These are phyloP conservation scores for Lyophyllum atratum DNA, from an alignment of 768 basidiomycete species.

Conservation along the genomic window DNA sequence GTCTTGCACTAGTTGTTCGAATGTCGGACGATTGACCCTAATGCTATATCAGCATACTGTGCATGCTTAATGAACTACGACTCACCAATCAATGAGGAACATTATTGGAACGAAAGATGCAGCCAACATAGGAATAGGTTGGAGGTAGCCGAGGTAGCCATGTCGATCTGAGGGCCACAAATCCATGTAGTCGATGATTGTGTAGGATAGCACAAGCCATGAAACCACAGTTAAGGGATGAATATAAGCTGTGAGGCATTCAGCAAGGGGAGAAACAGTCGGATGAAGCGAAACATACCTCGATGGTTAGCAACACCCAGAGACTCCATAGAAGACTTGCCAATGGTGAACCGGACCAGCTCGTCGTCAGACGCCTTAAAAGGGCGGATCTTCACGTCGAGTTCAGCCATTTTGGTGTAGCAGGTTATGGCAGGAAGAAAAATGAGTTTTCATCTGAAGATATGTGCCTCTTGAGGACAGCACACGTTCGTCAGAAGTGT, in stretches of 20 bases:
- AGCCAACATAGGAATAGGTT: conserved; percentile 67
- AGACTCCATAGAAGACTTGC: conserved; percentile 65
- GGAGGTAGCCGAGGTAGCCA: conserved; percentile 52
- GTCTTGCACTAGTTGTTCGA: conserved; percentile 56
- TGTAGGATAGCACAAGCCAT: conserved; percentile 62
- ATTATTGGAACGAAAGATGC: conserved; percentile 63
- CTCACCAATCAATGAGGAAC: conserved; percentile 71
- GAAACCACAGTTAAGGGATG: conserved; percentile 61
- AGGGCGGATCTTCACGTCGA: conserved; percentile 53
- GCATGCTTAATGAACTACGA: neutral
- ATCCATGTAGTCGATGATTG: conserved; percentile 58
- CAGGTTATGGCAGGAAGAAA: conserved; percentile 1
- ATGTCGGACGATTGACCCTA: conserved; percentile 72
- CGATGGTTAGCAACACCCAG: conserved; percentile 67
- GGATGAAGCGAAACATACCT: conserved; percentile 36
- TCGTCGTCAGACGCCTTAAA: conserved; percentile 56
- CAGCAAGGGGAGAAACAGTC: conserved; percentile 2
- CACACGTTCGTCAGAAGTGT: conserved; percentile 3
- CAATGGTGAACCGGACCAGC: conserved; percentile 61
- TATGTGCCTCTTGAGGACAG: neutral
- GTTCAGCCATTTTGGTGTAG: conserved; percentile 36
- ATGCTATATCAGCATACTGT: neutral
- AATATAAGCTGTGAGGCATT: conserved; percentile 41
- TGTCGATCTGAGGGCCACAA: conserved; percentile 65
- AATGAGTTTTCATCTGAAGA: conserved; percentile 1